phyloP scores from a whole-genome alignment of 768 basidiomycete genomes.

The Podaxis sp. region DNA sequence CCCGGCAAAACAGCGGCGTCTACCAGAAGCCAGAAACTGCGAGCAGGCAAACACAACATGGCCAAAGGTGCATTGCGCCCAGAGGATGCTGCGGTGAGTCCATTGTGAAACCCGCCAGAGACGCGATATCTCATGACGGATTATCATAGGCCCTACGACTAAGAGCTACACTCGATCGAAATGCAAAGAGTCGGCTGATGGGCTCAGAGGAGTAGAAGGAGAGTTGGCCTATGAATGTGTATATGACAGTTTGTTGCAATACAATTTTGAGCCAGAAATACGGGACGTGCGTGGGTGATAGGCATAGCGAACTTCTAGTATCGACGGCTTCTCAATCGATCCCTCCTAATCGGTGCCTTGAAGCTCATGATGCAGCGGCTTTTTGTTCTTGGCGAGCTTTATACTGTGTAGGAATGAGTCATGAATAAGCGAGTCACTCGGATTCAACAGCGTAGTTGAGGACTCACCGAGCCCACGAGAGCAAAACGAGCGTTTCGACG shows the following conservation, averaged over 20 bases:
- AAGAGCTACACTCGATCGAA: conserved; percentile 59
- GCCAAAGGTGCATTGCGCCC: conserved; percentile 80
- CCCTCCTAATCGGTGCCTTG: not conserved
- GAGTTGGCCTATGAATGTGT: not conserved
- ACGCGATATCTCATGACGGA: not conserved
- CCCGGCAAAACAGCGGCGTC: conserved; percentile 34
- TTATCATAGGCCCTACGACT: conserved; percentile 58
- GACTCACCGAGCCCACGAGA: conserved; percentile 67
- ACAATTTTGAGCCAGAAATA: not conserved
- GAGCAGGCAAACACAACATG: conserved; percentile 81
- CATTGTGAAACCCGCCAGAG: not conserved
- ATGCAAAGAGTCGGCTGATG: conserved; percentile 26
- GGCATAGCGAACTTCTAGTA: not conserved
- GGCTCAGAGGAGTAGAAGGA: conserved; percentile 1
- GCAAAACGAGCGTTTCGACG: conserved; percentile 78
- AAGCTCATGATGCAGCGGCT: conserved; percentile 34
- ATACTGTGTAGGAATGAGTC: conserved; percentile 34
- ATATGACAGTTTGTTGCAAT: not conserved
- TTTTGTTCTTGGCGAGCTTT: conserved; percentile 64
- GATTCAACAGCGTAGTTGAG: conserved; percentile 4
- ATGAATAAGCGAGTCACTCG: not conserved
- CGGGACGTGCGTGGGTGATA: not conserved
- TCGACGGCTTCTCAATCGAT: not conserved
- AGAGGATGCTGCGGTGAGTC: conserved; percentile 76
- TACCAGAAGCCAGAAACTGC: conserved; percentile 46